A percentile compares a stretch with the other conserved stretches of the same genome.
Evolutionary conservation across 2,329 filamentous ascomycete genomes (phyloP).

Genomic region (Thielaviopsis punctulata): DNA sequence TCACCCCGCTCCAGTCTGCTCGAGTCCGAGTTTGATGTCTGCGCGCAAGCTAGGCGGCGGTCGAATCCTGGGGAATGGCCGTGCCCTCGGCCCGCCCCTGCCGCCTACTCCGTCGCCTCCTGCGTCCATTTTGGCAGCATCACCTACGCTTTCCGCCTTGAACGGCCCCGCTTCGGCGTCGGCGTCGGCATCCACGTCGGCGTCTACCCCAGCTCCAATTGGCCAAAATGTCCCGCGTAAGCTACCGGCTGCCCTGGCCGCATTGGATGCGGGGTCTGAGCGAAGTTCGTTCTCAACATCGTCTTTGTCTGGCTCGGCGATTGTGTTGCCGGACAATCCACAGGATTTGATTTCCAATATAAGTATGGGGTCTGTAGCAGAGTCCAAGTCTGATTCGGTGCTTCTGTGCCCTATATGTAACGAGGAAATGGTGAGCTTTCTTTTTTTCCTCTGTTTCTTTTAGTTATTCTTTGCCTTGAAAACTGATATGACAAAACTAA

Average conservation of each 20-base stretch:
- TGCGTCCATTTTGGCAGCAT: conserved; percentile 17
- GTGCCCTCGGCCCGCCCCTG: conserved; percentile 52
- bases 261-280: neutral
- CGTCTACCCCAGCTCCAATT: neutral
- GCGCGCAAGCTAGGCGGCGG: conserved; percentile 80
- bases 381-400: conserved; percentile 38
- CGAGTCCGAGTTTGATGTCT: conserved; percentile 41
- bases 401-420: conserved; percentile 95
- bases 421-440: conserved; percentile 91
- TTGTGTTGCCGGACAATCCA: conserved; percentile 49
- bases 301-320: conserved; percentile 40
- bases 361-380: conserved; percentile 41
- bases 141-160: conserved; percentile 2
- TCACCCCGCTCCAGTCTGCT: conserved; percentile 6
- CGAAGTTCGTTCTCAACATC: conserved; percentile 36
- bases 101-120: conserved; percentile 22
- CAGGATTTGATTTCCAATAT: conserved; percentile 74
- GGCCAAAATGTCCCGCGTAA: neutral
- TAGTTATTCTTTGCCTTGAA: conserved; percentile 13
- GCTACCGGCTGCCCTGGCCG: neutral
- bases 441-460: conserved; percentile 7
- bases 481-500: conserved; percentile 12
- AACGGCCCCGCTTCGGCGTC: neutral
- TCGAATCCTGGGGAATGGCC: conserved; percentile 75
- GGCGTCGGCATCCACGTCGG: neutral